These are phyloP conservation scores for Casuarina equisetifolia DNA, from an alignment of 306 rosid genomes.

Conservation along the genomic window DNA sequence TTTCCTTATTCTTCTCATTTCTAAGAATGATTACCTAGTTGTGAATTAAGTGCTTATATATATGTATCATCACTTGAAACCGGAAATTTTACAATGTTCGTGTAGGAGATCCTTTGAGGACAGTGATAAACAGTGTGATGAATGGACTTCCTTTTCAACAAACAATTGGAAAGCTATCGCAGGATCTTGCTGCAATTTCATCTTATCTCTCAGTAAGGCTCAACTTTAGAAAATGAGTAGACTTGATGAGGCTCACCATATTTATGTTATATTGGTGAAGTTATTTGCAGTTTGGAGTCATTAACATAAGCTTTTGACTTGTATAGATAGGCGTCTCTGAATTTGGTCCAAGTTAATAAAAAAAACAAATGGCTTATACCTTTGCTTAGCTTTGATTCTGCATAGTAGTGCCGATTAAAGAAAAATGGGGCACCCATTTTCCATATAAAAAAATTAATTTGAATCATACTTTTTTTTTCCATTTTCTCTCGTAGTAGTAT, in stretches of 20 bases:
- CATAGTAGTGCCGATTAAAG: not conserved
- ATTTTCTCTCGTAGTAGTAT: no score
- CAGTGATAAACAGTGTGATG: conserved; percentile 42
- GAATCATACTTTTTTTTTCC: not conserved
- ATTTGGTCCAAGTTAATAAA: not conserved
- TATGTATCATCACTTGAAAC: conserved; percentile 20
- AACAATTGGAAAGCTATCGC: conserved; percentile 50
- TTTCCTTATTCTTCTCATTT: conserved; percentile 12
- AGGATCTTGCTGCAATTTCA: conserved; percentile 50
- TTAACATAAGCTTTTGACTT: not conserved
- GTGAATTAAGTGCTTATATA: not conserved
- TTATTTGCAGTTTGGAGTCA: not conserved
- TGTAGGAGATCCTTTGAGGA: conserved; percentile 56
- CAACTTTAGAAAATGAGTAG: conserved; percentile 16
- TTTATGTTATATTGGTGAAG: not conserved
- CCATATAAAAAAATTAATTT: no score
- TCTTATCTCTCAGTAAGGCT: conserved; percentile 70
- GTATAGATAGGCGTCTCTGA: not conserved
- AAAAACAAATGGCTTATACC: not conserved
- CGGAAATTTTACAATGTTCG: conserved; percentile 33
- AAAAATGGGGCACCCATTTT: no score
- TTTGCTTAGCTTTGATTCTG: not conserved
- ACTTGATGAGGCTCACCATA: not conserved
- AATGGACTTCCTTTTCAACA: conserved; percentile 56
- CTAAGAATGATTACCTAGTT: not conserved